These are phyloP conservation scores for Thielaviopsis ethacetica DNA, from an alignment of 2,329 filamentous ascomycete species.

Conservation along the genomic window DNA sequence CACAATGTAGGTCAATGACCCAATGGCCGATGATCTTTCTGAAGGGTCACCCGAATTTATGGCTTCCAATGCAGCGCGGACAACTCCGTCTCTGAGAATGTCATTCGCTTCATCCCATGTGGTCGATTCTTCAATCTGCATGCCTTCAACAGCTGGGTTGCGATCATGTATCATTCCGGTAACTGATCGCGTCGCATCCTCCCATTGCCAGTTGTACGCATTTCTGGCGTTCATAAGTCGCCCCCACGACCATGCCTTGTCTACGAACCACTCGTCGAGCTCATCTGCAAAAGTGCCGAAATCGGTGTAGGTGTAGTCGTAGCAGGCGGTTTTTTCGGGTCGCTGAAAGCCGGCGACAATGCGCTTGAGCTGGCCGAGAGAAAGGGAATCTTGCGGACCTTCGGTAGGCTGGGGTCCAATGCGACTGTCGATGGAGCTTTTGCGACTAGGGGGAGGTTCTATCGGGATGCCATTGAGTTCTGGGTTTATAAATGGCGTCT, in stretches of 20 bases:
- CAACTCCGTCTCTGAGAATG: constrained; percentile 19
- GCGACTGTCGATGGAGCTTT: constrained; percentile 16
- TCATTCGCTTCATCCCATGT: constrained; percentile 52
- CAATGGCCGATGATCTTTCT: constrained; percentile 35
- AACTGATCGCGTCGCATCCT: constrained; percentile 24
- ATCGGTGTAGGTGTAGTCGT: constrained; percentile 74
- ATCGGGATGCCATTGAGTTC: not conserved
- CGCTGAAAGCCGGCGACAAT: constrained; percentile 60
- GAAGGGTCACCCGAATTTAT: constrained; percentile 29
- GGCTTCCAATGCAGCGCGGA: constrained; percentile 39
- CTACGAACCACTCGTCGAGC: constrained; percentile 94
- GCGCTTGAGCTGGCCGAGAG: constrained; percentile 54
- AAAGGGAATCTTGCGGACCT: constrained; percentile 45
- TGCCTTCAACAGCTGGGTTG: constrained; percentile 15
- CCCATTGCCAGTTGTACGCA: constrained; percentile 65
- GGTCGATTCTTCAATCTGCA: constrained; percentile 15
- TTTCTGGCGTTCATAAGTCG: constrained; percentile 60
- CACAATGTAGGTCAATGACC: constrained; percentile 42
- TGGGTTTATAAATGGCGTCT: not conserved
- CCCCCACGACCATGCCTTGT: constrained; percentile 71
- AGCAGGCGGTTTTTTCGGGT: constrained; percentile 47
- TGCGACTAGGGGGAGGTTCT: constrained; percentile 10
- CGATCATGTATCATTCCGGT: constrained; percentile 16
- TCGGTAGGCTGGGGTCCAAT: constrained; percentile 21
- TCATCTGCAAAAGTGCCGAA: constrained; percentile 65